Conservation (phyloP, 495 filamentous ascomycete species). For the Penicillium flavigenum region DNA sequence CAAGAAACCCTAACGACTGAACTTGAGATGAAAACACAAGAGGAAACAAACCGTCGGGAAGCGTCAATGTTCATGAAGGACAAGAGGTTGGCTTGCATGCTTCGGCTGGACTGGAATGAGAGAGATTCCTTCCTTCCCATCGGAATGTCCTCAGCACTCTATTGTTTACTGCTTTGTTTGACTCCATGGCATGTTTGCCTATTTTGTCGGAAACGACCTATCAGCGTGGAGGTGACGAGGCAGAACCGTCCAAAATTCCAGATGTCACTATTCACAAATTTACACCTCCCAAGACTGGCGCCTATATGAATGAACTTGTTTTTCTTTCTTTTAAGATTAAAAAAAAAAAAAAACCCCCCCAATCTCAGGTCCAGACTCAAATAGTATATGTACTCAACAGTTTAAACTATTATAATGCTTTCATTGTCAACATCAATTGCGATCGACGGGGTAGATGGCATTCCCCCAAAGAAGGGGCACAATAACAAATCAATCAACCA, state of each 20-base stretch:
- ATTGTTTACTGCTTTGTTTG: neutral
- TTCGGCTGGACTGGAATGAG: slow-evolving; percentile 5
- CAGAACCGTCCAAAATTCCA: neutral
- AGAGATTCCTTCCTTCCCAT: slow-evolving; percentile 6
- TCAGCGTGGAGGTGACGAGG: neutral
- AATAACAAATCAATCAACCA: slow-evolving; percentile 9
- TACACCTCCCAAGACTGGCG: neutral
- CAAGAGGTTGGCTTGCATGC: slow-evolving; percentile 6
- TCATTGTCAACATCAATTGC: neutral
- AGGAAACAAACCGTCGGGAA: neutral
- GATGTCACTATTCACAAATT: slow-evolving; percentile 1
- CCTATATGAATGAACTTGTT: neutral
- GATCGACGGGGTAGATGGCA: slow-evolving; percentile 2
- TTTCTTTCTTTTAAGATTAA: too few species aligned
- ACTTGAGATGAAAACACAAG: neutral
- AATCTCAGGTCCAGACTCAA: neutral
- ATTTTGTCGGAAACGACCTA: neutral
- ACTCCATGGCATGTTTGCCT: neutral
- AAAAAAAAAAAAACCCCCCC: too few species aligned
- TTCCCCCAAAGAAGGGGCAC: slow-evolving; percentile 20
- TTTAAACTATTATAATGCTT: neutral
- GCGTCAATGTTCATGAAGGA: neutral
- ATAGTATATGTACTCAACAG: neutral
- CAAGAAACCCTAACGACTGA: neutral
- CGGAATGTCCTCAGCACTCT: slow-evolving; percentile 1